These are phyloP conservation scores for Tranzscheliella williamsii DNA, from an alignment of 1,284 basidiomycete species.

Conservation along the genomic window DNA sequence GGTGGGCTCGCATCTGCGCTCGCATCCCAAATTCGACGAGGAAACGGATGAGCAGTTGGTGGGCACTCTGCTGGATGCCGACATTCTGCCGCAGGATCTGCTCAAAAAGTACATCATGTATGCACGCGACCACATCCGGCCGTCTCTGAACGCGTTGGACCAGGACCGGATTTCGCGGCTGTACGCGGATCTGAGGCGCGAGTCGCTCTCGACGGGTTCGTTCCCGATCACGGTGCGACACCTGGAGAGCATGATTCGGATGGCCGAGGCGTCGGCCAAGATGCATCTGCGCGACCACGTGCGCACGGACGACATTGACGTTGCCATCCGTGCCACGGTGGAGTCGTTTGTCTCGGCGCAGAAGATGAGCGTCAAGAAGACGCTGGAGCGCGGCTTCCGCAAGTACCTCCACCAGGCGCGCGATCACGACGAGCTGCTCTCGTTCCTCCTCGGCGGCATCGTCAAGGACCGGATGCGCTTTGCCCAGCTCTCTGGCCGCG, in stretches of 20 bases:
- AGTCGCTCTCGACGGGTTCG: slow-evolving; percentile 93
- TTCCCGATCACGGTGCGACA: slow-evolving; percentile 98
- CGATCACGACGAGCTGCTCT: slow-evolving; percentile 89
- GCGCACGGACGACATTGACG: slow-evolving; percentile 90
- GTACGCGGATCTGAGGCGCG: slow-evolving; percentile 93
- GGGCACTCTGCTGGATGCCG: slow-evolving; percentile 80
- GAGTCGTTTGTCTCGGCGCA: slow-evolving; percentile 94
- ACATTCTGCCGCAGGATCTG: slow-evolving; percentile 94
- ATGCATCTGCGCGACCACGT: slow-evolving; percentile 98
- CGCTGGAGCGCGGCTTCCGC: slow-evolving; percentile 84
- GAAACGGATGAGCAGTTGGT: slow-evolving; percentile 84
- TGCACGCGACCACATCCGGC: slow-evolving; percentile 85
- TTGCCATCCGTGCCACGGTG: slow-evolving; percentile 93
- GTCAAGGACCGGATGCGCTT: slow-evolving; percentile 92
- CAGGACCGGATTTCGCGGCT: slow-evolving; percentile 92
- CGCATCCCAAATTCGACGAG: slow-evolving; percentile 87
- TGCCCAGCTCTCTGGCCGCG: slow-evolving; percentile 61
- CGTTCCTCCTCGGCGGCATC: slow-evolving; percentile 90
- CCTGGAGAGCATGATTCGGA: slow-evolving; percentile 97
- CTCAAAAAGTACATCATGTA: slow-evolving; percentile 99
- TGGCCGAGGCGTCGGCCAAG: slow-evolving; percentile 97
- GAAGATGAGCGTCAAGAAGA: slow-evolving; percentile 98
- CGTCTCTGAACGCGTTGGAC: slow-evolving; percentile 91
- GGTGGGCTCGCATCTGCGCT: slow-evolving; percentile 89
- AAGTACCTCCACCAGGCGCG: slow-evolving; percentile 93